Evolutionary conservation across 2,329 filamentous ascomycete species (phyloP), one percentile per base, ranked within the genome.

Genomic region (Stagonosporopsis vannaccii): DNA sequence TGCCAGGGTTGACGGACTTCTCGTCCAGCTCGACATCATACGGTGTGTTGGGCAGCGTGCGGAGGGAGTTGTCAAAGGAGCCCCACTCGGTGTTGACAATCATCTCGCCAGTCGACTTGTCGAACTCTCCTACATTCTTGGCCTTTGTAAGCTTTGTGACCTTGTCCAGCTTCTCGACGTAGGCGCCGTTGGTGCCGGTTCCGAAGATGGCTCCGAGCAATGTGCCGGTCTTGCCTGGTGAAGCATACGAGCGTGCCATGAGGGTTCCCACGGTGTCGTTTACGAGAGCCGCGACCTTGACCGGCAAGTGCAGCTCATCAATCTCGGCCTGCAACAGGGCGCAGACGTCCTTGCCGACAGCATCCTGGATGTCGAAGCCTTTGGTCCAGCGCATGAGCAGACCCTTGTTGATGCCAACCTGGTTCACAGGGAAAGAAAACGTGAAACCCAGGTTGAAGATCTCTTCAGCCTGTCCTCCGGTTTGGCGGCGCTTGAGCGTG

Each of bases 51-150:
- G 94, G 95, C 36, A 99, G 83, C 19, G 96, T 90, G 66, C 89
- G 91, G 63, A 98, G 86, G 67, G 90, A 86, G 79, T 98, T 98
- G 79, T 99, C 95, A 71, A 99, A 99, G 54, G 92, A 96, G 60
- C 95, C 95, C 95, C 95, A 99, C 79, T 99, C 95, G 0, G 91
- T 94, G 79, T 99, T 99, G 79, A 99, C 85, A 56, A 99, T 92
- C 95, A 99, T 99, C 67, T 96, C 87, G 48, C 93, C 92, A 0
- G 93, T 96, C 8, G 87, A 87, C 44, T 82, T 82, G 77, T 97
- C 92, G 66, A 90, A 95, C 4, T 89, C 87, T 37, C 77, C 76
- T 20, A 61, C 60, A 36, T 80, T 69, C 40, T 75, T 75, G 39
- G 75, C 69, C 50, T 76, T 64, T 41, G 79, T 77, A 68, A 89